phyloP scores from a whole-genome alignment of 2,329 filamentous ascomycete species.

The Chrysoporthe puriensis region DNA sequence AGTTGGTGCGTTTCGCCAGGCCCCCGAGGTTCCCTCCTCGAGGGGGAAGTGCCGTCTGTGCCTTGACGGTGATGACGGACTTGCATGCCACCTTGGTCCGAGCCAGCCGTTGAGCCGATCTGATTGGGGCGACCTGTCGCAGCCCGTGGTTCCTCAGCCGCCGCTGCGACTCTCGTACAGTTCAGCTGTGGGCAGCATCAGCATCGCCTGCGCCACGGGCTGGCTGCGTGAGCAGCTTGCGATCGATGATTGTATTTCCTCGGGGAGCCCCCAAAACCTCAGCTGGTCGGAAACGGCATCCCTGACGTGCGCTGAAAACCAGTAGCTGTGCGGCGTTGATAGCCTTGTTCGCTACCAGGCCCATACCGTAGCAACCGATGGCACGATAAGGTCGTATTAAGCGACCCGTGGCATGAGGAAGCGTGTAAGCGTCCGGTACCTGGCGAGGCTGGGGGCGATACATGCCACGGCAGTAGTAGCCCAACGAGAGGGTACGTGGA shows the following conservation, averaged over 20 bases:
- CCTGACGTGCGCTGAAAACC: conserved; percentile 4
- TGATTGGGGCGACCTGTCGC: not conserved
- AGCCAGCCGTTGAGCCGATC: too few species aligned
- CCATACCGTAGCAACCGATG: not conserved
- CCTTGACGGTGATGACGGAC: not conserved
- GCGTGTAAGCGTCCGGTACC: not conserved
- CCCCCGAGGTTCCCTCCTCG: not conserved
- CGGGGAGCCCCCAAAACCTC: not conserved
- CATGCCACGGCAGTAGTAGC: not conserved
- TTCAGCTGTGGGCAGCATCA: not conserved
- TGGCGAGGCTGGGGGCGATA: not conserved
- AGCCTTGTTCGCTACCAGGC: not conserved
- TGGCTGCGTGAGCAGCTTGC: not conserved
- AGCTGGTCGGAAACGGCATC: conserved; percentile 1
- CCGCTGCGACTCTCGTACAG: not conserved
- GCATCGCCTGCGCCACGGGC: not conserved
- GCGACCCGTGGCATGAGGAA: not conserved
- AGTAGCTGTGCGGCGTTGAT: conserved; percentile 2
- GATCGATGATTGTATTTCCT: not conserved
- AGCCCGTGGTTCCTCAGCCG: not conserved
- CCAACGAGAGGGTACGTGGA: not conserved
- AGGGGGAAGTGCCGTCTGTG: not conserved
- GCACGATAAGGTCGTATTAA: not conserved
- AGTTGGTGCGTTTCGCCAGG: not conserved
- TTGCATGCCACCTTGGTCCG: too few species aligned